These are phyloP conservation scores for Alternaria postmessia DNA, from an alignment of 2,329 filamentous ascomycete genomes.

Conservation along the genomic window DNA sequence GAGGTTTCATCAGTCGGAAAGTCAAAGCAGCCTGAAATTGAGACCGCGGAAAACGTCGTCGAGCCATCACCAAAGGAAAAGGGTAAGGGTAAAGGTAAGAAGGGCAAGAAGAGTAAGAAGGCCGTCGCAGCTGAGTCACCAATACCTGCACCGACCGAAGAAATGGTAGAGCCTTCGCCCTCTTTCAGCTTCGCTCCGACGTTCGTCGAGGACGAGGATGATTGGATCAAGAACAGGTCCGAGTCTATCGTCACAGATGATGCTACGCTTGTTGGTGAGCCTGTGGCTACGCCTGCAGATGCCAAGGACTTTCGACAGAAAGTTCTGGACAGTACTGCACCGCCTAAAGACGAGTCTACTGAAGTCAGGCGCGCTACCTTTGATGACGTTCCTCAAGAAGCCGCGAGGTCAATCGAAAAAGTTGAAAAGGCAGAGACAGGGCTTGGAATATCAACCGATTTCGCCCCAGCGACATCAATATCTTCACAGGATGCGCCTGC, in stretches of 20 bases:
- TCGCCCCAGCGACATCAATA: conserved; percentile 12
- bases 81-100: conserved; percentile 34
- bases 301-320: conserved; percentile 40
- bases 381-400: background rate
- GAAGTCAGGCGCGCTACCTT: conserved; percentile 26
- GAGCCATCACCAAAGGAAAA: conserved; percentile 31
- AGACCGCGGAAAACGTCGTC: conserved; percentile 12
- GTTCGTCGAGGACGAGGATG: conserved; percentile 43
- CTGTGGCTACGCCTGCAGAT: conserved; percentile 16
- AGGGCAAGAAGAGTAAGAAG: conserved; percentile 44
- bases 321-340: conserved; percentile 37
- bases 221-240: conserved; percentile 37
- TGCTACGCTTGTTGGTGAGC: conserved; percentile 44
- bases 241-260: conserved; percentile 41
- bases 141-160: conserved; percentile 8
- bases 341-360: conserved; percentile 16
- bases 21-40: conserved; percentile 10
- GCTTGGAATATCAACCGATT: conserved; percentile 9
- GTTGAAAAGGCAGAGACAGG: conserved; percentile 1
- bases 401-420: background rate
- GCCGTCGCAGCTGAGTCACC: conserved; percentile 19
- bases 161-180: conserved; percentile 10
- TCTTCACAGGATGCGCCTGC: background rate
- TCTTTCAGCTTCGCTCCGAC: conserved; percentile 30
- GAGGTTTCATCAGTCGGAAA: conserved; percentile 17